Percentiles rank a stretch among this genome's conserved stretches.
Evolutionary conservation across 2,329 filamentous ascomycete genomes (phyloP).

Genomic region (Nothomitra cinnamomea): DNA sequence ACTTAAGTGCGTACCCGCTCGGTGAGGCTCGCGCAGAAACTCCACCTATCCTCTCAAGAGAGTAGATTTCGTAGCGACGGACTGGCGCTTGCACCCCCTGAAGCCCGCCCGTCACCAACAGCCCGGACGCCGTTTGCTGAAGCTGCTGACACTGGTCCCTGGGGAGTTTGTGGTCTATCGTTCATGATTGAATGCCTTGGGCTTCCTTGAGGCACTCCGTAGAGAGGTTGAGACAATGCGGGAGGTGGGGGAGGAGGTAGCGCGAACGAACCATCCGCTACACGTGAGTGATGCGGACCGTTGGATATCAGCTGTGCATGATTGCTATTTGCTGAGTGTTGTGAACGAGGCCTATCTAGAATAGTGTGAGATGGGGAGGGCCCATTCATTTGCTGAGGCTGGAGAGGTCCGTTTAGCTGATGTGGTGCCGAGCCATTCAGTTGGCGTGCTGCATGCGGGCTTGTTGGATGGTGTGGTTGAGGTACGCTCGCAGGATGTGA

Average conservation of each 20-base stretch:
- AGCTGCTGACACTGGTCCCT: neutral
- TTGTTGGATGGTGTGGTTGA: conserved; percentile 8
- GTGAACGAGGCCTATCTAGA: conserved; percentile 1
- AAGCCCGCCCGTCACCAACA: conserved; percentile 13
- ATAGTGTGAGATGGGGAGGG: neutral
- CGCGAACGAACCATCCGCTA: conserved; percentile 13
- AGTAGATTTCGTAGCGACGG: conserved; percentile 60
- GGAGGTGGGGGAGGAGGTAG: conserved; percentile 18
- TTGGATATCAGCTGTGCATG: conserved; percentile 11
- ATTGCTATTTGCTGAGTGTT: neutral
- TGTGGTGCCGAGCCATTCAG: neutral
- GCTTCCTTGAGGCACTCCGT: conserved; percentile 1
- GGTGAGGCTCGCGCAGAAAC: neutral
- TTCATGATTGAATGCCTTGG: conserved; percentile 10
- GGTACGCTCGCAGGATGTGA: conserved; percentile 8
- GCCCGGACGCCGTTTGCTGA: neutral
- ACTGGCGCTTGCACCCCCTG: conserved; percentile 57
- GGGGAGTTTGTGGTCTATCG: conserved; percentile 8
- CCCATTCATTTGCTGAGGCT: neutral
- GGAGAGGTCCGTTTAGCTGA: neutral
- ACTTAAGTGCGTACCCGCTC: neutral
- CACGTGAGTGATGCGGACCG: conserved; percentile 17
- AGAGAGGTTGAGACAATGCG: conserved; percentile 9
- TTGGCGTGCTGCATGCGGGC: conserved; percentile 1
- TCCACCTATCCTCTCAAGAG: conserved; percentile 25